A percentile compares a stretch with the other conserved stretches of the same genome.
Conservation (phyloP, 2,329 filamentous ascomycete genomes). For the Drechslera avenae region DNA sequence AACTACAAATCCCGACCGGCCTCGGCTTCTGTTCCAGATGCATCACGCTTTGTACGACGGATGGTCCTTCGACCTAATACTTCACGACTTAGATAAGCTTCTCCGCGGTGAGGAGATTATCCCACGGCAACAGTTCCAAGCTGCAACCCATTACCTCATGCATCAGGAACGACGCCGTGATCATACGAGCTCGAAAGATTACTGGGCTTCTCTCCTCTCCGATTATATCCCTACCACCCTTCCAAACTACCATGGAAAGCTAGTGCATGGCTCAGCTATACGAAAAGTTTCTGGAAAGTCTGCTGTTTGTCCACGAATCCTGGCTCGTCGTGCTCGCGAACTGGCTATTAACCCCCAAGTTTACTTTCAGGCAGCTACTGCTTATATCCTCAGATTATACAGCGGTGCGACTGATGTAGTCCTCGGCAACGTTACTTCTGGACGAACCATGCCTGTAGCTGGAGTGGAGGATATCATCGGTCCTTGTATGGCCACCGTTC, state of each 20-base stretch:
- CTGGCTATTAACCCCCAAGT: constrained; percentile 66
- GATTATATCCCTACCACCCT: constrained; percentile 61
- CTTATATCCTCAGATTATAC: constrained; percentile 69
- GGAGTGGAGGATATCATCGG: constrained; percentile 76
- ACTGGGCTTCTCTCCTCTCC: constrained; percentile 72
- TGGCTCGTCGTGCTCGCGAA: constrained; percentile 30
- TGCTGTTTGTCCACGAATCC: constrained; percentile 14
- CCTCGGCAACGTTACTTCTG: constrained; percentile 81
- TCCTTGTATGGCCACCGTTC: constrained; percentile 78
- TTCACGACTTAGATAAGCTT: constrained; percentile 67
- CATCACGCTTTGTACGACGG: constrained; percentile 91
- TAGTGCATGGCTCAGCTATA: constrained; percentile 12
- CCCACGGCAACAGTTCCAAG: constrained; percentile 63
- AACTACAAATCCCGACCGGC: constrained; percentile 14
- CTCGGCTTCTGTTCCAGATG: constrained; percentile 58
- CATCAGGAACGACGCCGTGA: constrained; percentile 7
- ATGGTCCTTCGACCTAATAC: constrained; percentile 83
- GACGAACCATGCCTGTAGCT: constrained; percentile 72
- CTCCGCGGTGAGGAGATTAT: constrained; percentile 45
- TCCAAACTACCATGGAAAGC: constrained; percentile 62
- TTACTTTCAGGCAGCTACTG: constrained; percentile 74
- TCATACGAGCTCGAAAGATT: constrained; percentile 48
- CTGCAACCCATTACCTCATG: constrained; percentile 61
- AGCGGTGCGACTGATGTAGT: constrained; percentile 68
- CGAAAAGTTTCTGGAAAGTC: constrained; percentile 28